Conservation (phyloP, 2,329 filamentous ascomycete species). For the Trichoderma lentiforme region DNA sequence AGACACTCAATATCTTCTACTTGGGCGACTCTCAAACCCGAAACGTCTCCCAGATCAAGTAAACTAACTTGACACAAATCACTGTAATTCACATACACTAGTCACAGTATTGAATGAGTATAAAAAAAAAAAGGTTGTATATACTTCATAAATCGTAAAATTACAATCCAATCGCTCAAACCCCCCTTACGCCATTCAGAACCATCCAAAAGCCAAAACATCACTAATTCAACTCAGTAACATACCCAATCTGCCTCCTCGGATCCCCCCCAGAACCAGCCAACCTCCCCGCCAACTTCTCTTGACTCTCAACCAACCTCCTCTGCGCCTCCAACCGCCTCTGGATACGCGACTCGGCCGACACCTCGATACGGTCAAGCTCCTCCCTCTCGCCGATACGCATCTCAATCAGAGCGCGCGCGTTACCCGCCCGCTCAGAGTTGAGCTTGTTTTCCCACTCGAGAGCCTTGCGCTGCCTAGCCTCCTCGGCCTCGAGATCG, state of each 20-base stretch:
- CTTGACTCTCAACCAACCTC: slow-evolving; percentile 49
- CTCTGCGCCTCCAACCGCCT: slow-evolving; percentile 49
- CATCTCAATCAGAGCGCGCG: slow-evolving; percentile 48
- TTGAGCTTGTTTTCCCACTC: slow-evolving; percentile 49
- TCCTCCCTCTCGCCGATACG: slow-evolving; percentile 50
- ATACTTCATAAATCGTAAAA: background rate
- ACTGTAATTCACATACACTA: background rate
- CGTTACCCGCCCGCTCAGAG: slow-evolving; percentile 45
- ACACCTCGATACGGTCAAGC: slow-evolving; percentile 46
- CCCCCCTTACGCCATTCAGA: background rate
- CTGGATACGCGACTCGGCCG: slow-evolving; percentile 44
- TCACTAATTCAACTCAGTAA: slow-evolving; percentile 48
- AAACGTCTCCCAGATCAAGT: background rate
- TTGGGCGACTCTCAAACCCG: background rate
- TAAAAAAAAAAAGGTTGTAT: background rate
- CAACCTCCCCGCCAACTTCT: slow-evolving; percentile 41
- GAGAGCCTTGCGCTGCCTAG: slow-evolving; percentile 42
- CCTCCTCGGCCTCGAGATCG: slow-evolving; percentile 45
- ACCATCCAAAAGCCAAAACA: background rate
- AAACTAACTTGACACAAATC: background rate
- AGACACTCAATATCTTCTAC: background rate
- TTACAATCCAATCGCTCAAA: background rate
- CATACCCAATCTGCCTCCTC: slow-evolving; percentile 54
- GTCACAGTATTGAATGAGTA: background rate
- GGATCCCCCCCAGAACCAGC: slow-evolving; percentile 37